Evolutionary conservation across 805 yeast genomes (phyloP).

Genomic region (Kregervanrija delftensis): DNA sequence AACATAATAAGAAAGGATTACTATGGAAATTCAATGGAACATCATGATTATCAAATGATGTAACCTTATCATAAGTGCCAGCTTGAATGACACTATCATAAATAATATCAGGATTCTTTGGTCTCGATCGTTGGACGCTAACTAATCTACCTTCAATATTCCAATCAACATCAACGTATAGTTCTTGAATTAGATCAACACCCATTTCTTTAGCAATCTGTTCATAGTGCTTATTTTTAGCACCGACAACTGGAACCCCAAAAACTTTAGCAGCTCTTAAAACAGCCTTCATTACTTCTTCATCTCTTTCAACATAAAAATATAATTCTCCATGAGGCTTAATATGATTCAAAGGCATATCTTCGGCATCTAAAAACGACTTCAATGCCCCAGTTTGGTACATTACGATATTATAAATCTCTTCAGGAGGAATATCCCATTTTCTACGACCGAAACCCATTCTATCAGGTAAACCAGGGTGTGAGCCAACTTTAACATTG

Average conservation of each 20-base stretch:
- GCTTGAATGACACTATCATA: constrained; percentile 22
- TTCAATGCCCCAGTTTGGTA: constrained; percentile 35
- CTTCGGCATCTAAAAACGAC: constrained; percentile 31
- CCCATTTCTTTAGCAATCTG: constrained; percentile 25
- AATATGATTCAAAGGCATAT: constrained; percentile 27
- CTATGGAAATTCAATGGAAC: constrained; percentile 24
- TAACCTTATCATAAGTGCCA: constrained; percentile 20
- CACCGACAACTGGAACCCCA: constrained; percentile 31
- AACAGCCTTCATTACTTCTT: constrained; percentile 30
- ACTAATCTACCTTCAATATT: constrained; percentile 25
- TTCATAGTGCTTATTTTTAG: constrained; percentile 27
- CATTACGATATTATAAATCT: constrained; percentile 28
- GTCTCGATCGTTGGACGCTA: constrained; percentile 22
- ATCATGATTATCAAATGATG: constrained; percentile 18
- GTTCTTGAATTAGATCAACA: constrained; percentile 31
- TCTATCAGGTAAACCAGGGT: constrained; percentile 34
- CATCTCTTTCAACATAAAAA: constrained; percentile 30
- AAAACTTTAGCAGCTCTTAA: constrained; percentile 30
- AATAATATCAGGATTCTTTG: constrained; percentile 23
- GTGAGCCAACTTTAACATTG: constrained; percentile 32
- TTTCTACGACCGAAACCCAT: constrained; percentile 35
- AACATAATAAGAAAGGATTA: constrained; percentile 27
- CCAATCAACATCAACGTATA: constrained; percentile 31
- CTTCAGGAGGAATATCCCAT: constrained; percentile 31
- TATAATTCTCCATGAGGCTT: constrained; percentile 36